Conservation (phyloP, 352 stramenopile species). For the Phytopythium vexans region DNA sequence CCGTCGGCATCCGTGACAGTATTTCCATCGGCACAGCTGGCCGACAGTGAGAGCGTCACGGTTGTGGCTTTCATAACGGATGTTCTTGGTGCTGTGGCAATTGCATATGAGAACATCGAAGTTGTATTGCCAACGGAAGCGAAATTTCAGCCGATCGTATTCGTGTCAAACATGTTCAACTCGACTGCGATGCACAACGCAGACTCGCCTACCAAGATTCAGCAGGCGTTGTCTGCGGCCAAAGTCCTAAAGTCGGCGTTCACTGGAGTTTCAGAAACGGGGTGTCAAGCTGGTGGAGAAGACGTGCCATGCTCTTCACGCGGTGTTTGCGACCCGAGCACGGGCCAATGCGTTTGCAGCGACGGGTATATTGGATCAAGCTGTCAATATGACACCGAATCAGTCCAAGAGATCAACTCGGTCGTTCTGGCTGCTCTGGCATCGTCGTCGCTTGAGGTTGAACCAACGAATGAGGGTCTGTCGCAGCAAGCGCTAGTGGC, state of each 20-base stretch:
- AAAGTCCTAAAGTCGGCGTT: constrained; percentile 47
- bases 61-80: constrained; percentile 61
- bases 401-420: constrained; percentile 34
- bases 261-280: neutral
- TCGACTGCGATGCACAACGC: constrained; percentile 4
- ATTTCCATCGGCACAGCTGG: constrained; percentile 28
- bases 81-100: constrained; percentile 26
- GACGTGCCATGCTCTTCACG: constrained; percentile 24
- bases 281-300: neutral
- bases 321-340: constrained; percentile 26
- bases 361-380: constrained; percentile 36
- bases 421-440: constrained; percentile 44
- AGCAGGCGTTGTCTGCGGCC: constrained; percentile 35
- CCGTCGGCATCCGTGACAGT: constrained; percentile 33
- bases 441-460: constrained; percentile 15
- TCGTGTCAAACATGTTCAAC: constrained; percentile 33
- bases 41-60: constrained; percentile 33
- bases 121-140: constrained; percentile 33
- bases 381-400: constrained; percentile 34
- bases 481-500: constrained; percentile 51
- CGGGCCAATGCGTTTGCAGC: constrained; percentile 24
- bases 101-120: constrained; percentile 33
- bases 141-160: constrained; percentile 31
- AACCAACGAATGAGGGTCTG: constrained; percentile 44
- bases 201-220: constrained; percentile 26